Evolutionary conservation across 2,329 filamentous ascomycete genomes (phyloP), one percentile per base, ranked within the genome.

Genomic region (Trichophyton schoenleinii): DNA sequence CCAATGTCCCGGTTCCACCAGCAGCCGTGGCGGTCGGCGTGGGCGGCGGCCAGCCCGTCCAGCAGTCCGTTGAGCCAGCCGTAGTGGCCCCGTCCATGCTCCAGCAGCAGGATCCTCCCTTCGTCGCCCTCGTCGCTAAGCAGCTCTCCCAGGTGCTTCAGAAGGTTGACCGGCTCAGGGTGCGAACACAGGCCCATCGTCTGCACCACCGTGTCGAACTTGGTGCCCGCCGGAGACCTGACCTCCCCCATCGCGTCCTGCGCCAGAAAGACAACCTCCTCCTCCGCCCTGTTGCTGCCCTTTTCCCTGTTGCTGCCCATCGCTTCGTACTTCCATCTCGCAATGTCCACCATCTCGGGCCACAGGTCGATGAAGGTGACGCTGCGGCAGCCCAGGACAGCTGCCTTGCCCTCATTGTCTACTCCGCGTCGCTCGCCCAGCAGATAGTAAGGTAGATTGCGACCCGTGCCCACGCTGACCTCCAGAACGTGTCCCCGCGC

Each of bases 1-100:
- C 75, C 77, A 55, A 80, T 78, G 71, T 80, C 78, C 44, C 77
- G 72, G 68, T 80, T 80, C 73, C 75, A 79, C 78, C 78, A 80
- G 67, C 78, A 80, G 15, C 78, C 78, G 69, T 79, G 77, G n/a
- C 73, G 70, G 64, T 78, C 70, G 38, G 78, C 78, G 69, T 80
- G 78, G 44, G 73, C 70, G 3, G 76, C 70, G 1, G 78, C 78
- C 61, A 76, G 67, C 58, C 75, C 76, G 65, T 80, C 78, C 61
- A 80, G 67, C 11, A 79, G 70, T 3, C 68, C 67, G 68, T 80
- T 80, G 64, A 80, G 42, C 75, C 77, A 79, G 25, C 66, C 69
- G 63, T 78, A 78, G 62, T 76, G 63, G 28, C 77, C 77, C 36
- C 77, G 70, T 15, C 78, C 78, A 69, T 80, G 78, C 65, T 80